Conservation (phyloP, 2,329 filamentous ascomycete genomes). For the Aspergillus brasiliensis region DNA sequence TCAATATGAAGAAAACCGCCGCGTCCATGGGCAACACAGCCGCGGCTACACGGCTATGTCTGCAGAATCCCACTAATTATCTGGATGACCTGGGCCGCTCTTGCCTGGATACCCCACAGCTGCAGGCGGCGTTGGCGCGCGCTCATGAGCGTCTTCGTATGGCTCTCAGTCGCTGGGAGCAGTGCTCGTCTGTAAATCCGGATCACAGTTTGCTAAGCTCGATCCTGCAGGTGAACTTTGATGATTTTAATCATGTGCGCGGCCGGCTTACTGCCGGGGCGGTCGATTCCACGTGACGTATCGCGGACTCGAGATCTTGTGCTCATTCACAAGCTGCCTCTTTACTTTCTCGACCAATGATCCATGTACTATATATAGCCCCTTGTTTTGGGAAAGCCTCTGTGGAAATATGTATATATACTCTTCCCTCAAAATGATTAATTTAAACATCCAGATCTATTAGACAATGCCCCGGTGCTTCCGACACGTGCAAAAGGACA, state of each 20-base stretch:
- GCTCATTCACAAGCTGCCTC: neutral
- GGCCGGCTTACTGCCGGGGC: neutral
- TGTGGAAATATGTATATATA: neutral
- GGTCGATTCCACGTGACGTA: neutral
- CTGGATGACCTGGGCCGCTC: constrained; percentile 60
- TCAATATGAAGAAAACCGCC: constrained; percentile 36
- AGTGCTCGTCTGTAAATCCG: neutral
- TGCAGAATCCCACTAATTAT: constrained; percentile 62
- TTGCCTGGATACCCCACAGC: constrained; percentile 51
- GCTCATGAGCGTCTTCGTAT: constrained; percentile 30
- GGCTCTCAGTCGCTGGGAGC: constrained; percentile 30
- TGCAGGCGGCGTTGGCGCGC: constrained; percentile 48
- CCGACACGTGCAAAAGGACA: neutral
- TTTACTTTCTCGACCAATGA: neutral
- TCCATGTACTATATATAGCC: neutral
- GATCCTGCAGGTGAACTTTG: constrained; percentile 35
- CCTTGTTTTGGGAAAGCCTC: neutral
- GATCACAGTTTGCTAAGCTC: constrained; percentile 26
- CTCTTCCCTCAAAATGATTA: neutral
- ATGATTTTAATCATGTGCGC: constrained; percentile 17
- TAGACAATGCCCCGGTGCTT: neutral
- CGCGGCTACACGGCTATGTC: constrained; percentile 47
- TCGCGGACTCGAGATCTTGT: neutral
- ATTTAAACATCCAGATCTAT: neutral
- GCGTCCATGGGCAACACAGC: constrained; percentile 32